Base-by-base conservation (phyloP, 2,329 filamentous ascomycete species). In the Stemphylium lycopersici region DNA sequence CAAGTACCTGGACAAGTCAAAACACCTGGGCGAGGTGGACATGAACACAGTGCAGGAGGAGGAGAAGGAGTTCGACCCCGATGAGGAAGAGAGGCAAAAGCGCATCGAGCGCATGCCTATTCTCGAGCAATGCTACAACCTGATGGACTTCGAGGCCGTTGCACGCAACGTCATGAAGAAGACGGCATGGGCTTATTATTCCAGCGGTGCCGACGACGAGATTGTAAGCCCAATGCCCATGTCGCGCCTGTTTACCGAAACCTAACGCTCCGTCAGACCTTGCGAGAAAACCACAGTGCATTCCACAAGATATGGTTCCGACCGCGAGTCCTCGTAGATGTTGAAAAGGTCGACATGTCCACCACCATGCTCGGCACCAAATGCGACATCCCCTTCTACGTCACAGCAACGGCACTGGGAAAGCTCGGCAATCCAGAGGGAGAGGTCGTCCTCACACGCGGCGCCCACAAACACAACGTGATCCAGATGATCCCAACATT, bases 241-340 rank as follows among this genome's bases (percentile, higher is more conserved):
- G n/a, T 1, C 2, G 18, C 34, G 12, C 10, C 20, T 20, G 11
- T 12, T 8, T 32, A 1, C 26, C 13, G 1, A 20, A 4, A 18
- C 8, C 62, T 63, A 40, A 57, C 68, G 71, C 46, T 61, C 2
- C 5, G 4, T 24, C 20, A 96, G 90, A 97, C 95, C 0, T 82
- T 98, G 81, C 87, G 93, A 61, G 93, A 98, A 78, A 99, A 99
- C 79, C 93, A 97, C 79, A 86, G 85, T 40, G 95, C 95, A 40
- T 99, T 92, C 80, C 95, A 99, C 80, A 93, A 96, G 74, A 96
- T 97, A 77, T 90, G 95, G 93, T 98, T 99, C 81, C 87, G 95
- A 18, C 95, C 95, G 3, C 88, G 87, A 60, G 81, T 99, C 51
- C 87, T 99, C 51, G 86, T 96, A 48, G 89, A 99, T 70, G 95